These are phyloP conservation scores for Canavalia ensiformis DNA, from an alignment of 306 rosid genomes.

Conservation along the genomic window DNA sequence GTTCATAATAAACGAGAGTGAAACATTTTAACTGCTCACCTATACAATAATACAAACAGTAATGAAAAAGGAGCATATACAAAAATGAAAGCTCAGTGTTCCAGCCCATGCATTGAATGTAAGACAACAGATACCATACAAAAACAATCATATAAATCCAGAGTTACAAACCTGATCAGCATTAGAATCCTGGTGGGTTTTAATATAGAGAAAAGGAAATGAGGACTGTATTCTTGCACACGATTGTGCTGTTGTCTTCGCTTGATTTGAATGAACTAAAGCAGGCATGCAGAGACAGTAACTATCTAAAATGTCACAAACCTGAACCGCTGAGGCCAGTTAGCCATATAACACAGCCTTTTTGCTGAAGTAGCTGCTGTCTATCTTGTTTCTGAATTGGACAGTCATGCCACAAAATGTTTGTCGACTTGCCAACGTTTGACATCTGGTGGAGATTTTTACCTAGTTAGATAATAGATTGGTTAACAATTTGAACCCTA, in stretches of 20 bases:
- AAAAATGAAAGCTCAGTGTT: neutral
- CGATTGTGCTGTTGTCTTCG: neutral
- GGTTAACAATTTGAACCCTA: constrained; percentile 52
- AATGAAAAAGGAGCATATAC: constrained; percentile 3
- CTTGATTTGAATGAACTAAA: constrained; percentile 42
- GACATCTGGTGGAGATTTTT: constrained; percentile 58
- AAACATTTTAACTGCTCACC: constrained; percentile 15
- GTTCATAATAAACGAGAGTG: constrained; percentile 11
- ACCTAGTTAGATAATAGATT: constrained; percentile 63
- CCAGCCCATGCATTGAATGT: constrained; percentile 20
- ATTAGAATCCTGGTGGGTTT: constrained; percentile 15
- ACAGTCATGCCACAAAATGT: constrained; percentile 88
- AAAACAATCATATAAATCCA: constrained; percentile 9
- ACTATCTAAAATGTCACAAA: constrained; percentile 52
- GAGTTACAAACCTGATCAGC: constrained; percentile 30
- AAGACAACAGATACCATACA: constrained; percentile 9
- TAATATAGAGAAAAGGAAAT: neutral
- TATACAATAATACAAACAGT: neutral
- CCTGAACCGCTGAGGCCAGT: constrained; percentile 99
- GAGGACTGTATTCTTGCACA: neutral
- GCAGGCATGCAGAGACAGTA: constrained; percentile 16
- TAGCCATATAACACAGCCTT: constrained; percentile 96
- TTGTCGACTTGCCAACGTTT: constrained; percentile 73
- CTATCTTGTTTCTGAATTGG: constrained; percentile 81
- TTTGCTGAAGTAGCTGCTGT: constrained; percentile 84